phyloP scores from a whole-genome alignment of 2,329 filamentous ascomycete species.

The Talaromyces marneffei region DNA sequence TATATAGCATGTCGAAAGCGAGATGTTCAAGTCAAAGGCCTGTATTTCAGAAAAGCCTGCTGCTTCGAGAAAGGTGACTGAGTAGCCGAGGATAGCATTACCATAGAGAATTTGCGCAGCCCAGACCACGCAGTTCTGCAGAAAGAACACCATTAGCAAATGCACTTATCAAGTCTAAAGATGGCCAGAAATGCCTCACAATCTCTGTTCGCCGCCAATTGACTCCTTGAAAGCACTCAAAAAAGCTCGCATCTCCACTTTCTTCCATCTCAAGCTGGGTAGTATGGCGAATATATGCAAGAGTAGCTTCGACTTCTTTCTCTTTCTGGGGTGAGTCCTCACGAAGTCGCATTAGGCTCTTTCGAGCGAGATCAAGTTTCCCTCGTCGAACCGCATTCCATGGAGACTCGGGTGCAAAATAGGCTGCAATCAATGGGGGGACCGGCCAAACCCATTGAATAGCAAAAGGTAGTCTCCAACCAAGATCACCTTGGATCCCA shows the following conservation, averaged over 20 bases:
- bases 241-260: constrained; percentile 66
- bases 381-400: constrained; percentile 49
- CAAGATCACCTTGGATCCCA: constrained; percentile 43
- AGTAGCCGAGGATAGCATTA: constrained; percentile 34
- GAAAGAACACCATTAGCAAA: not conserved
- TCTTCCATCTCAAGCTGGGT: constrained; percentile 73
- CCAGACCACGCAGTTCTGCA: constrained; percentile 39
- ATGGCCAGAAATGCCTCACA: constrained; percentile 39
- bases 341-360: constrained; percentile 40
- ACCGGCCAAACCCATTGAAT: constrained; percentile 51
- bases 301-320: constrained; percentile 72
- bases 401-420: constrained; percentile 46
- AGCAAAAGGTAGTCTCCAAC: constrained; percentile 48
- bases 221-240: constrained; percentile 76
- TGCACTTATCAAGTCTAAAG: not conserved
- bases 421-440: constrained; percentile 43
- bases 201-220: constrained; percentile 74
- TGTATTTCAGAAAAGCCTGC: constrained; percentile 35
- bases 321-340: constrained; percentile 51
- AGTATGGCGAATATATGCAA: constrained; percentile 54
- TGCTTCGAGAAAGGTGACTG: constrained; percentile 35
- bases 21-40: constrained; percentile 39
- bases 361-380: constrained; percentile 42
- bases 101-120: constrained; percentile 38
- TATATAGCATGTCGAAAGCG: constrained; percentile 39